phyloP scores from a whole-genome alignment of 2,329 filamentous ascomycete genomes.

The Apiospora rasikravindrae region DNA sequence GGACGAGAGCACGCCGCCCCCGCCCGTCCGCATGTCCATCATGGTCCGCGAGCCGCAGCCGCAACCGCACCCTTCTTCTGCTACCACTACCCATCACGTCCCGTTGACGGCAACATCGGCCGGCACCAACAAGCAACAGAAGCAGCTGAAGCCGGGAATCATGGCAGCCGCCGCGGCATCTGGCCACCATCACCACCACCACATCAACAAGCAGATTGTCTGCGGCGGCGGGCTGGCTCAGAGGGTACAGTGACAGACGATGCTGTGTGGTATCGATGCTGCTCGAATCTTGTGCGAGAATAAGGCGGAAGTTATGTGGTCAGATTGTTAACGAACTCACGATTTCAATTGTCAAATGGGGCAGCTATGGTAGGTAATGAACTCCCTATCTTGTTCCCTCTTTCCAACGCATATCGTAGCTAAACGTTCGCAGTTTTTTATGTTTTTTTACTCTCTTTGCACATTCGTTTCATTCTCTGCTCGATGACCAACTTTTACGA shows the following conservation, averaged over 20 bases:
- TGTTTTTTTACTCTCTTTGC: not conserved
- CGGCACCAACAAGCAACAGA: conserved; percentile 33
- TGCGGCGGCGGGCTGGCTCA: not conserved
- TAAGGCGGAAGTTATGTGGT: not conserved
- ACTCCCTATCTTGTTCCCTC: not conserved
- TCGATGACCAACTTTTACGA: not conserved
- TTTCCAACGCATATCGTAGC: not conserved
- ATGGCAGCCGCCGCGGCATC: conserved; percentile 1
- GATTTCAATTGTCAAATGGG: not conserved
- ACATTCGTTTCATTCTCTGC: not conserved
- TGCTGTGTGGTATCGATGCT: not conserved
- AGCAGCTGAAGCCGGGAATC: not conserved
- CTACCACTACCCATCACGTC: not conserved
- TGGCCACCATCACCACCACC: conserved; percentile 4
- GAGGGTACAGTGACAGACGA: not conserved
- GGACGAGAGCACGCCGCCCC: conserved; percentile 29
- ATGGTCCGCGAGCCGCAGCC: conserved; percentile 77
- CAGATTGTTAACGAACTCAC: not conserved
- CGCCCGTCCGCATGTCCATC: conserved; percentile 72
- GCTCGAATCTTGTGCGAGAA: not conserved
- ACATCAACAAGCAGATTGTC: conserved; percentile 12
- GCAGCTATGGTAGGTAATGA: not conserved
- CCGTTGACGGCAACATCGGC: not conserved
- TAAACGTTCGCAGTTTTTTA: not conserved
- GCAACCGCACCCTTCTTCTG: not conserved